Evolutionary conservation across 2,329 filamentous ascomycete species (phyloP).

Genomic region (Pleurostoma richardsiae): DNA sequence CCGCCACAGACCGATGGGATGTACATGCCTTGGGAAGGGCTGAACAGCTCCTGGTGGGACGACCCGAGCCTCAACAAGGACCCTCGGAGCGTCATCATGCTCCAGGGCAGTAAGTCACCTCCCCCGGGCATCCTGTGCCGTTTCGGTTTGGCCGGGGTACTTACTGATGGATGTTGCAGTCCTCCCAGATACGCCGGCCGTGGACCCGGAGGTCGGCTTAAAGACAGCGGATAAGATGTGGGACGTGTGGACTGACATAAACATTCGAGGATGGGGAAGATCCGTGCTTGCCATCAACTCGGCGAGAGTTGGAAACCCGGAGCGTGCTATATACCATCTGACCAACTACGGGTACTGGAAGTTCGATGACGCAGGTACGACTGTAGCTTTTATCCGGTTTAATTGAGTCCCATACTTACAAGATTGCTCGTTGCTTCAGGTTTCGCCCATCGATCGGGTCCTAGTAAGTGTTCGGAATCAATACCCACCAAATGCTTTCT

Average conservation of each 20-base stretch:
- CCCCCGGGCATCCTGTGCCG: not conserved
- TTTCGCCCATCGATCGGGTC: not conserved
- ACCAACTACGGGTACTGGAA: conserved; percentile 33
- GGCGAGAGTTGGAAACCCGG: conserved; percentile 30
- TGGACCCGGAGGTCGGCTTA: conserved; percentile 26
- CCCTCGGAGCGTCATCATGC: conserved; percentile 37
- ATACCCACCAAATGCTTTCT: no score
- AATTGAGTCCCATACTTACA: no score
- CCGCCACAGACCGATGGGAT: conserved; percentile 33
- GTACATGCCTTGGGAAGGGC: conserved; percentile 40
- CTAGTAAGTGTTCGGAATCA: not conserved
- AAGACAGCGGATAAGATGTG: conserved; percentile 32
- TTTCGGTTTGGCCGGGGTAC: not conserved
- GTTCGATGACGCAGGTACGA: conserved; percentile 29
- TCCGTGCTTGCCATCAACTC: conserved; percentile 41
- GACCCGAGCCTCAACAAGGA: conserved; percentile 28
- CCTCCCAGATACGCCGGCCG: conserved; percentile 29
- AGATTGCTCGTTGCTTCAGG: not conserved
- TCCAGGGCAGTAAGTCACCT: conserved; percentile 25
- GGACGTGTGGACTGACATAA: conserved; percentile 32
- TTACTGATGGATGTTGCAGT: conserved; percentile 12
- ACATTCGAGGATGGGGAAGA: conserved; percentile 40
- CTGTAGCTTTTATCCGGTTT: no score
- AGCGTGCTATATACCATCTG: conserved; percentile 32
- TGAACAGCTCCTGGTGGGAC: conserved; percentile 37